Conservation (phyloP, 768 basidiomycete species). For the Boletus sensibilis region DNA sequence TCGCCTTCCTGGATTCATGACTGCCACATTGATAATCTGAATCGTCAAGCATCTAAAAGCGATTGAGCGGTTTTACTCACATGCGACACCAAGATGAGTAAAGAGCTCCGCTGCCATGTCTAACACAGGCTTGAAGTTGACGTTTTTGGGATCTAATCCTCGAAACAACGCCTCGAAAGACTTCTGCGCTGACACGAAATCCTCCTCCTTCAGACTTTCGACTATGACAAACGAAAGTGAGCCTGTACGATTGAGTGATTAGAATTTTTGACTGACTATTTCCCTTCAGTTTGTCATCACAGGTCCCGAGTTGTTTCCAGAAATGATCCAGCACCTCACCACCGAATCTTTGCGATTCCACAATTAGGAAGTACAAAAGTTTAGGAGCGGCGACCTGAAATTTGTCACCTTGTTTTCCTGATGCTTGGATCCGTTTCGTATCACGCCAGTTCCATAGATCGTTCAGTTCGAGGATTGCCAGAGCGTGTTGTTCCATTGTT, state of each 20-base stretch:
- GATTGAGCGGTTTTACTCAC: neutral
- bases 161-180: too few relatives aligned
- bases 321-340: too few relatives aligned
- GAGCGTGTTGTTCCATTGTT: slow-evolving; percentile 2
- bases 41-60: neutral
- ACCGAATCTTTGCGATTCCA: too few relatives aligned
- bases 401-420: neutral
- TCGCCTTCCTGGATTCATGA: neutral
- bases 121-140: neutral
- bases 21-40: neutral
- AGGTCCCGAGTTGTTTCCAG: too few relatives aligned
- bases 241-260: neutral
- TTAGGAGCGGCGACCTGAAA: neutral
- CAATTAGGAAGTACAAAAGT: too few relatives aligned
- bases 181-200: too few relatives aligned
- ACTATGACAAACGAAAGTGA: slow-evolving; percentile 1
- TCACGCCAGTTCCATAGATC: neutral
- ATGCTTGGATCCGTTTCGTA: neutral
- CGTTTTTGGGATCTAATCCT: too few relatives aligned
- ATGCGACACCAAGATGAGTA: slow-evolving; percentile 2
- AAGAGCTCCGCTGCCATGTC: neutral
- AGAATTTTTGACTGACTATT: neutral
- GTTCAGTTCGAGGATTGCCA: too few relatives aligned
- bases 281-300: too few relatives aligned
- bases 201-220: neutral